Base-by-base conservation (phyloP, 495 filamentous ascomycete species). In the Neurospora sp. region DNA sequence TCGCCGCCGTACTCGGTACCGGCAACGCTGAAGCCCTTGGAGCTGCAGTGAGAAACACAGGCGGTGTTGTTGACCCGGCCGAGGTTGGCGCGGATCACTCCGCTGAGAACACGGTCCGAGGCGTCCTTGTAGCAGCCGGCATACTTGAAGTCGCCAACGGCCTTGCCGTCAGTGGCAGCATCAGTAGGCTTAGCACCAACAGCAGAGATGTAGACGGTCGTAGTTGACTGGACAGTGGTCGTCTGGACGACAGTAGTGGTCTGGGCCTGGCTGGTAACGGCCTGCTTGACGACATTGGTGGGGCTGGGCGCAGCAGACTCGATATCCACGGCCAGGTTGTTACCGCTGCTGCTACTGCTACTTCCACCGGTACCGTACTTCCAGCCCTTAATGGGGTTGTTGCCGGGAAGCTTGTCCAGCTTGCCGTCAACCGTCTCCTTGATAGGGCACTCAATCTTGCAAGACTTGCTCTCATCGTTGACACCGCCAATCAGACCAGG, bases 1-100 rank as follows among this genome's bases (percentile, higher is more conserved):
- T 90, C 85, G 65, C 84, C 85, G 70, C 84, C 87, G 71, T 90
- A 91, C 79, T 93, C 89, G 22, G 89, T 85, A 48, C 91, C 91
- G 69, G 87, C 87, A 77, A 87, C 86, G 74, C 70, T 78, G 76
- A 80, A 90, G 71, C 86, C 85, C 73, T 77, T 79, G 71, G 73
- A 74, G 27, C 81, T 78, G 81, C 89, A 90, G 79, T 89, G 86
- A 41, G 83, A 79, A 70, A 90, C 82, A 78, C 90, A 92, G 48
- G 79, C 83, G 74, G 85, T 84, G 72, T 90, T 86, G 65, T 85
- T 90, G 77, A 90, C 86, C 69, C 76, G 76, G 71, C 84, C 78
- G 53, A 84, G 72, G 53, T 81, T 79, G 8, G 79, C 76, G 79
- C 83, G 59, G 81, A 86, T 72, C 68, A 83, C 76, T 48, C 82